A percentile compares a stretch with the other conserved stretches of the same genome.
Evolutionary conservation across 257 asterid species (phyloP).

Genomic region (Euphrasia confusa): DNA sequence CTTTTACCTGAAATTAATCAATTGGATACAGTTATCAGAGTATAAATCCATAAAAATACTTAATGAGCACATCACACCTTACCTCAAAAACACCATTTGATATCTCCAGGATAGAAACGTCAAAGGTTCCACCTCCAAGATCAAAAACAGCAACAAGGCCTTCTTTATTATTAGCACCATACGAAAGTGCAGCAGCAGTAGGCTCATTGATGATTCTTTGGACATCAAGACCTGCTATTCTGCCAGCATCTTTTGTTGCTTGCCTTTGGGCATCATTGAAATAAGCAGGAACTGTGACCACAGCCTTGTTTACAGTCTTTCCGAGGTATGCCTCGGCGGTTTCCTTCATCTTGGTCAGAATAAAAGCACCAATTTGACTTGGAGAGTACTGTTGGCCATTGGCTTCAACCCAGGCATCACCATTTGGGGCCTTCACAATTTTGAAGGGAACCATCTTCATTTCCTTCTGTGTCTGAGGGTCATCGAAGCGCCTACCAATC

Average conservation of each 20-base stretch:
- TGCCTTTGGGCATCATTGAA: constrained; percentile 72
- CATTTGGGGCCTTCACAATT: constrained; percentile 62
- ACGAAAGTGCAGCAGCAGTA: constrained; percentile 78
- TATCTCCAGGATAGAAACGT: constrained; percentile 64
- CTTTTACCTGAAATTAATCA: constrained; percentile 52
- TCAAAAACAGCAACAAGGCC: constrained; percentile 75
- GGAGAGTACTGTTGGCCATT: constrained; percentile 69
- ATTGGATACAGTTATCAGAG: background rate
- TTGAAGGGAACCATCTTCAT: constrained; percentile 75
- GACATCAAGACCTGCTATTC: constrained; percentile 68
- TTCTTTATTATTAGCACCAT: constrained; percentile 60
- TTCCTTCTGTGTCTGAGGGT: constrained; percentile 68
- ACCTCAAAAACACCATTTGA: constrained; percentile 79
- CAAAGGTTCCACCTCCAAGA: constrained; percentile 77
- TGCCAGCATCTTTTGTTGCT: constrained; percentile 78
- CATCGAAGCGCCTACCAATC: constrained; percentile 64
- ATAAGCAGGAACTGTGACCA: constrained; percentile 68
- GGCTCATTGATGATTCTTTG: constrained; percentile 72
- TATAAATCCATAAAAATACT: background rate
- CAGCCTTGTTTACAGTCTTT: constrained; percentile 57
- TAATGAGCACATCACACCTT: background rate
- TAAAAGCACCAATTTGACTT: constrained; percentile 66
- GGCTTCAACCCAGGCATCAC: constrained; percentile 82
- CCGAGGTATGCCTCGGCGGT: constrained; percentile 70
- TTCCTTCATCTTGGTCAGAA: constrained; percentile 72